Evolutionary conservation across 2,329 filamentous ascomycete species (phyloP), one percentile per base, ranked within the genome.

Genomic region (Nothophaeocryptopus gaeumannii): DNA sequence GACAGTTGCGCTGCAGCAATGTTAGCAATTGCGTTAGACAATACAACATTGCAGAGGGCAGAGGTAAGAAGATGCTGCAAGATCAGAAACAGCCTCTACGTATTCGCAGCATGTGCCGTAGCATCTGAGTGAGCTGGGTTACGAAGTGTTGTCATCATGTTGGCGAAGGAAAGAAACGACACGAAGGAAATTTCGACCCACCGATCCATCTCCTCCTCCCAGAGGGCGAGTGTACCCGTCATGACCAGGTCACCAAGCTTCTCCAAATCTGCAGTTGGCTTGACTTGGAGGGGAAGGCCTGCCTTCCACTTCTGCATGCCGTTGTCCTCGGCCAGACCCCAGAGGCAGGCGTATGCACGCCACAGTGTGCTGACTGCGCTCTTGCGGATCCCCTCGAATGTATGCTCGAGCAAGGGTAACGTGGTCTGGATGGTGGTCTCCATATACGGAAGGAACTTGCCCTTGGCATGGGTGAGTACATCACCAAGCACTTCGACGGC

Each of bases 61-160:
- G 20, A 26, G 20, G 20, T 26, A 26, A 4, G 20, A 26, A 26
- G 20, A 26, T 26, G 15, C 29, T 40, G 14, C 32, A 20, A 44
- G 44, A 65, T 78, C 75, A 79, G 76, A 72, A 77, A 77, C 71
- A 76, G 73, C 64, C 64, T 67, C 64, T 67, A 66, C 55, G 55
- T 49, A 49, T 60, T 66, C 50, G 51, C 63, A 67, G 64, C 64
- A 67, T 54, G 53, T 67, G 64, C 63, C 59, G 54, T 76, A 81
- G 88, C 85, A 85, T 97, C 87, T 88, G 89, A 96, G 91, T 96
- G 92, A 96, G 91, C 91, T 96, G 91, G 90, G 92, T 92, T 92
- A 91, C 91, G 89, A 88, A 82, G 76, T 73, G 77, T 81, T 78
- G 74, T 96, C 90, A 96, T 96, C 90, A 89, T 85, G 65, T 73